These are phyloP conservation scores for Gastrolobium villosum DNA, from an alignment of 306 rosid genomes.

Conservation along the genomic window DNA sequence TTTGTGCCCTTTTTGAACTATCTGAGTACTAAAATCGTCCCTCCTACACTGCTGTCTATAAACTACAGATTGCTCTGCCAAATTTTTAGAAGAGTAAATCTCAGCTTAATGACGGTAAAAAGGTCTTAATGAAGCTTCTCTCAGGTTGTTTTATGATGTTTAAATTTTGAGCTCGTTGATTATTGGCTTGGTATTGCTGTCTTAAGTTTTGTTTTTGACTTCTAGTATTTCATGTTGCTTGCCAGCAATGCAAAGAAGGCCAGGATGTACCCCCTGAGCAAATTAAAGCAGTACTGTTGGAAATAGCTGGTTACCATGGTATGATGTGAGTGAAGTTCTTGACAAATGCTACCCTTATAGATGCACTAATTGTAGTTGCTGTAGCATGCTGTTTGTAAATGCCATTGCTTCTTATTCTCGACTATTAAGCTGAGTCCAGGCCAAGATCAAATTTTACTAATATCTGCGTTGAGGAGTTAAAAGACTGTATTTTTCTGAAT, in stretches of 20 bases:
- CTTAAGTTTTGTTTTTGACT: slow-evolving; percentile 31
- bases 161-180: background rate
- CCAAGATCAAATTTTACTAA: slow-evolving; percentile 37
- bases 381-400: slow-evolving; percentile 42
- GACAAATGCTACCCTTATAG: slow-evolving; percentile 15
- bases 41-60: no score
- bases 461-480: slow-evolving; percentile 26
- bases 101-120: no score
- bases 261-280: slow-evolving; percentile 71
- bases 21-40: background rate
- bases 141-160: slow-evolving; percentile 11
- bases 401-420: slow-evolving; percentile 32
- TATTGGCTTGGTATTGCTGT: background rate
- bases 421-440: background rate
- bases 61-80: no score
- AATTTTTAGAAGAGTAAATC: no score
- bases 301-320: slow-evolving; percentile 66
- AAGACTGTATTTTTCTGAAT: slow-evolving; percentile 12
- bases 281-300: slow-evolving; percentile 79
- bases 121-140: background rate
- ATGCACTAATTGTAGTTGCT: slow-evolving; percentile 39
- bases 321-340: slow-evolving; percentile 54
- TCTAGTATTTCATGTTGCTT: slow-evolving; percentile 32
- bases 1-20: background rate
- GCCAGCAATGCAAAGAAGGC: slow-evolving; percentile 81